Percentiles rank a stretch among this genome's conserved stretches.
Evolutionary conservation across 2,329 filamentous ascomycete genomes (phyloP).

Genomic region (Alternaria hordeiaustralica): DNA sequence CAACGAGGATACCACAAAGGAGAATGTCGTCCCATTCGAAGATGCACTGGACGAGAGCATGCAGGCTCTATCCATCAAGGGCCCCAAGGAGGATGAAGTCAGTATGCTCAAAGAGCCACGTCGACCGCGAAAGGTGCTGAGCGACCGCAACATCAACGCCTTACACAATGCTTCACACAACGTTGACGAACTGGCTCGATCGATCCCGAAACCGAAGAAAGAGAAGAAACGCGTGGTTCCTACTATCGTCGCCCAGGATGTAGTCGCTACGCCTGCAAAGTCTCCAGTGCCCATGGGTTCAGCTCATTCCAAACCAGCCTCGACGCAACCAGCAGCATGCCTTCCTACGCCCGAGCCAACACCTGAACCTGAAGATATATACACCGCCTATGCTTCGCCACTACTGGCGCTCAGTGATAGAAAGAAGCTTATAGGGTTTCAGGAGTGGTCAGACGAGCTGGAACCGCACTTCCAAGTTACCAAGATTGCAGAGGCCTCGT

Average conservation of each 20-base stretch:
- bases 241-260: background rate
- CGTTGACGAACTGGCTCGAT: background rate
- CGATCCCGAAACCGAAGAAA: slow-evolving; percentile 1
- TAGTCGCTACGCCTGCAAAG: slow-evolving; percentile 6
- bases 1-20: slow-evolving; percentile 5
- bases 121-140: slow-evolving; percentile 12
- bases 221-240: slow-evolving; percentile 7
- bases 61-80: slow-evolving; percentile 6
- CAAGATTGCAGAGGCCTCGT: slow-evolving; percentile 71
- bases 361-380: slow-evolving; percentile 34
- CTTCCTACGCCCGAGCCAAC: slow-evolving; percentile 28
- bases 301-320: slow-evolving; percentile 13
- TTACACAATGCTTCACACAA: slow-evolving; percentile 12
- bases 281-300: slow-evolving; percentile 17
- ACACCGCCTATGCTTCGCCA: slow-evolving; percentile 31
- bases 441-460: slow-evolving; percentile 51
- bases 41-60: slow-evolving; percentile 8
- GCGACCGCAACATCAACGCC: slow-evolving; percentile 19
- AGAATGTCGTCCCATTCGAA: slow-evolving; percentile 5
- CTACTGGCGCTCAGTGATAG: slow-evolving; percentile 41
- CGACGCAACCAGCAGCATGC: slow-evolving; percentile 12
- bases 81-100: background rate
- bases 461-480: slow-evolving; percentile 56
- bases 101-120: slow-evolving; percentile 7
- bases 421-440: slow-evolving; percentile 42